Percentiles rank a stretch among this genome's conserved stretches.
Evolutionary conservation across 352 stramenopile genomes (phyloP).

Genomic region (Globisporangium alternatum): DNA sequence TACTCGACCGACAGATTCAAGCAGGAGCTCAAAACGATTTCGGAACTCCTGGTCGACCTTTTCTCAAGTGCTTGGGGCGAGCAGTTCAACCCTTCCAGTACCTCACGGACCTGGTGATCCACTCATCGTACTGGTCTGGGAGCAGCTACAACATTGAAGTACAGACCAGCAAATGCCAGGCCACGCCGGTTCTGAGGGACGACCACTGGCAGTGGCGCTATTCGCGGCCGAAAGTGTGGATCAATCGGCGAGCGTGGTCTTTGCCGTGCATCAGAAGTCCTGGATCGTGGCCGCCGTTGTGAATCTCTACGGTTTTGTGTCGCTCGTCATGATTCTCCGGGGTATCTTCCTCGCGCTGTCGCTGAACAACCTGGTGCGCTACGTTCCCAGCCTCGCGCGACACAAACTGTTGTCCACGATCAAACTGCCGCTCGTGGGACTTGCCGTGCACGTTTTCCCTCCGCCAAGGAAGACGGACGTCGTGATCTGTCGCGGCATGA

Average conservation of each 20-base stretch:
- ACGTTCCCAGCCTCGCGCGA: constrained; percentile 26
- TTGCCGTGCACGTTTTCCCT: constrained; percentile 31
- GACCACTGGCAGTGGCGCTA: constrained; percentile 36
- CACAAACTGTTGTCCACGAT: constrained; percentile 25
- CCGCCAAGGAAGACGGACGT: constrained; percentile 29
- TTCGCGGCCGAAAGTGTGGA: constrained; percentile 37
- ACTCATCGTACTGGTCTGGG: constrained; percentile 49
- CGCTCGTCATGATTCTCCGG: constrained; percentile 37
- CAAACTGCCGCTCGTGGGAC: constrained; percentile 38
- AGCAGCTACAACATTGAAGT: constrained; percentile 43
- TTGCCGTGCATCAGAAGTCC: constrained; percentile 34
- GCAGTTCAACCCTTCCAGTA: constrained; percentile 35
- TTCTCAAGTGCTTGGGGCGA: constrained; percentile 43
- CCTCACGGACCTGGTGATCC: constrained; percentile 54
- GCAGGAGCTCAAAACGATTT: constrained; percentile 35
- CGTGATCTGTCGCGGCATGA: constrained; percentile 28
- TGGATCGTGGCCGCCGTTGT: constrained; percentile 23
- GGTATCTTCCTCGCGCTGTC: constrained; percentile 40
- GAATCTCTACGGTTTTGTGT: constrained; percentile 37
- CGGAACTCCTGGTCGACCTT: constrained; percentile 31
- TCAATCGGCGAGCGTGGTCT: constrained; percentile 32
- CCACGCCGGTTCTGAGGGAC: constrained; percentile 32
- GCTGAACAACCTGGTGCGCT: constrained; percentile 30
- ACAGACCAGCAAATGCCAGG: constrained; percentile 44
- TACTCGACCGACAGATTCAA: constrained; percentile 28